Conservation (phyloP, 176 grass and related monocot species). For the Cocos nucifera region DNA sequence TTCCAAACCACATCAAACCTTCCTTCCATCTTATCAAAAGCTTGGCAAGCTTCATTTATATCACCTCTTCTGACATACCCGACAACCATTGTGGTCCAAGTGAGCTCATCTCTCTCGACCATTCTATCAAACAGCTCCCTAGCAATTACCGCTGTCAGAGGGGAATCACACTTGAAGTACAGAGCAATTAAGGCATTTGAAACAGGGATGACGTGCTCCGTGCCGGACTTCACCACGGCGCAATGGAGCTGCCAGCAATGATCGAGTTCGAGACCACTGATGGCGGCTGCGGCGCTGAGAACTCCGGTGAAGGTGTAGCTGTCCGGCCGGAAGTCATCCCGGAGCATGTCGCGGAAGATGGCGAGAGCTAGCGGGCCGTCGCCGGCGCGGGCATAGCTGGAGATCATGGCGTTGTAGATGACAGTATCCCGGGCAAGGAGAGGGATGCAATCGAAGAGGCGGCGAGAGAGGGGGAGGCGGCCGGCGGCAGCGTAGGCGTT, state of each 20-base stretch:
- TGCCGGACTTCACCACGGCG: slow-evolving; percentile 43
- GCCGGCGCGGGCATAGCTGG: slow-evolving; percentile 48
- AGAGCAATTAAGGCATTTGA: slow-evolving; percentile 70
- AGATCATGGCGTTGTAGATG: slow-evolving; percentile 80
- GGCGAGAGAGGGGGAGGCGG: slow-evolving; percentile 34
- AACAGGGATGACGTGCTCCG: slow-evolving; percentile 32
- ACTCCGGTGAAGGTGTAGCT: slow-evolving; percentile 67
- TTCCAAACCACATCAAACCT: slow-evolving; percentile 82
- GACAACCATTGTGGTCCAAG: slow-evolving; percentile 80
- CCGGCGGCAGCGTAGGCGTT: slow-evolving; percentile 45
- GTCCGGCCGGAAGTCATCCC: slow-evolving; percentile 33
- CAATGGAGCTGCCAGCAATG: slow-evolving; percentile 62
- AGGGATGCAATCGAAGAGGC: slow-evolving; percentile 54
- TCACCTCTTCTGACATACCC: slow-evolving; percentile 63
- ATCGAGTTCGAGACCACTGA: slow-evolving; percentile 27
- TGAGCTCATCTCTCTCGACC: slow-evolving; percentile 55
- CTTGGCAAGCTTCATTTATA: slow-evolving; percentile 41
- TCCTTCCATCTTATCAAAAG: slow-evolving; percentile 52
- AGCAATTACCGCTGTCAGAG: slow-evolving; percentile 16
- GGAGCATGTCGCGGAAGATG: slow-evolving; percentile 42
- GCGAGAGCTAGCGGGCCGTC: slow-evolving; percentile 31
- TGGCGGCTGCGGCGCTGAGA: slow-evolving; percentile 54
- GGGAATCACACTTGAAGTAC: slow-evolving; percentile 38
- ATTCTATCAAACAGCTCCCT: slow-evolving; percentile 69
- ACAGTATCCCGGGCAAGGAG: slow-evolving; percentile 55